These are phyloP conservation scores for Aurinia saxatilis DNA, from an alignment of 345 rosid genomes.

Conservation along the genomic window DNA sequence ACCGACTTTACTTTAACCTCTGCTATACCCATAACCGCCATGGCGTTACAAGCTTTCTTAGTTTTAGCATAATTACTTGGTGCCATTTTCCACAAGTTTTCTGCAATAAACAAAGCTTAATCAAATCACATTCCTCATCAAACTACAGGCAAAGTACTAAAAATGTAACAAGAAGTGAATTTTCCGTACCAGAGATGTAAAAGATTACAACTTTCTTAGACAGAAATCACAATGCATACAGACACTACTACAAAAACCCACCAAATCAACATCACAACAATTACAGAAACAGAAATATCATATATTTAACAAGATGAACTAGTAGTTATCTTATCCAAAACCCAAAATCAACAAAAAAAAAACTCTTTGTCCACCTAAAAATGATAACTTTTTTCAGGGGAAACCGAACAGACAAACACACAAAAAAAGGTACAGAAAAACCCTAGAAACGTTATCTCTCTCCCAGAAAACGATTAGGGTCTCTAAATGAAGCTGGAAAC, in stretches of 20 bases:
- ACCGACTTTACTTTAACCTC: slow-evolving; percentile 51
- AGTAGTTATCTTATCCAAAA: no score
- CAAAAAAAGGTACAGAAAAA: not conserved
- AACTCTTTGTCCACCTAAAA: not conserved
- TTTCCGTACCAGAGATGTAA: not conserved
- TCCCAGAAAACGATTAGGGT: not conserved
- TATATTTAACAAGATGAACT: no score
- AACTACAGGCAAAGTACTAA: not conserved
- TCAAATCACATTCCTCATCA: not conserved
- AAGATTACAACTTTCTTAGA: no score
- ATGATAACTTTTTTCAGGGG: not conserved
- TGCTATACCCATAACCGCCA: slow-evolving; percentile 48
- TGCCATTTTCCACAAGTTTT: slow-evolving; percentile 32
- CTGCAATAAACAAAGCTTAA: not conserved
- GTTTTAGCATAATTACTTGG: slow-evolving; percentile 40
- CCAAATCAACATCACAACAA: no score
- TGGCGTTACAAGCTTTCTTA: slow-evolving; percentile 47
- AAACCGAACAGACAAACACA: not conserved
- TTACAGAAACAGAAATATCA: no score
- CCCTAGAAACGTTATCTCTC: not conserved
- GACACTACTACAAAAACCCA: no score
- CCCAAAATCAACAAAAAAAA: no score
- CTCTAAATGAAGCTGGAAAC: not conserved
- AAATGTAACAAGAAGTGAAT: not conserved
- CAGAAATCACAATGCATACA: no score